These are phyloP conservation scores for Mucor ambiguus DNA, from an alignment of 371 early-diverging fungal species.

Conservation along the genomic window DNA sequence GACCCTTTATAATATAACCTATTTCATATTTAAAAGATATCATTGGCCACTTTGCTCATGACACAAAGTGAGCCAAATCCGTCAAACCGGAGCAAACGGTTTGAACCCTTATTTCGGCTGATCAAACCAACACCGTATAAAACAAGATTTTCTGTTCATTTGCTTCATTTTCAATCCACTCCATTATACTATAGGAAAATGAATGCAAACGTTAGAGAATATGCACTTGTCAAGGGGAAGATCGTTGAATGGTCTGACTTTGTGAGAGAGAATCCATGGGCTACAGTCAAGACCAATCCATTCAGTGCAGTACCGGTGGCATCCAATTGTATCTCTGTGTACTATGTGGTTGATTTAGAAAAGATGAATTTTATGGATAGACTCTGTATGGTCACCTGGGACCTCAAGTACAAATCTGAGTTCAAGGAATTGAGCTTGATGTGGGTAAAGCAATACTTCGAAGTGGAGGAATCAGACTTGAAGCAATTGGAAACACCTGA, in stretches of 20 bases:
- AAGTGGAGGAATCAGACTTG: constrained; percentile 20
- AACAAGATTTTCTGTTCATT: neutral
- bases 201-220: neutral
- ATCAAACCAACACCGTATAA: neutral
- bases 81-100: neutral
- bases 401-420: constrained; percentile 13
- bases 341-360: constrained; percentile 14
- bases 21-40: neutral
- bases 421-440: constrained; percentile 23
- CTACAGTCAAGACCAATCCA: neutral
- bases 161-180: neutral
- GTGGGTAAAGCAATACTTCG: constrained; percentile 20
- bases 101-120: neutral
- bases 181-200: neutral
- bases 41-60: neutral
- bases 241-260: constrained; percentile 20
- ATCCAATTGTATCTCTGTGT: constrained; percentile 16
- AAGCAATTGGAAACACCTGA: constrained; percentile 21
- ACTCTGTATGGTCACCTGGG: constrained; percentile 16
- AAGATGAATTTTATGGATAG: constrained; percentile 8
- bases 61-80: constrained; percentile 1
- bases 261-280: constrained; percentile 6
- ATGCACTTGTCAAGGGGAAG: constrained; percentile 18
- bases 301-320: neutral
- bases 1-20: neutral